These are phyloP conservation scores for Ophiostoma sp. DNA, from an alignment of 2,329 filamentous ascomycete species.

Conservation along the genomic window DNA sequence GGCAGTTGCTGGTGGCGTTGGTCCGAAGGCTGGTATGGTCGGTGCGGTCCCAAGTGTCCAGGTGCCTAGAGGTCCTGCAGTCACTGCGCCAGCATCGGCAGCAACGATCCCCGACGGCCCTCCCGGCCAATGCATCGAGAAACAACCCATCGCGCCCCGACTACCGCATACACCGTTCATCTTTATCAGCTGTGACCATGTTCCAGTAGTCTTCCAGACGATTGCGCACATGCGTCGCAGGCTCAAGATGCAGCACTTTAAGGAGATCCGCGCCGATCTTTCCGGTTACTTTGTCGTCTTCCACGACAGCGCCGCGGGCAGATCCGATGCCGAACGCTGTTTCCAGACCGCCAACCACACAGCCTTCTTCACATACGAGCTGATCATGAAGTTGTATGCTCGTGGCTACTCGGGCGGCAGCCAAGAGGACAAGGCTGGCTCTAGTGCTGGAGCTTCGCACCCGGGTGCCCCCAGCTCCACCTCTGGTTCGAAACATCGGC, in stretches of 20 bases:
- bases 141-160: slow-evolving; percentile 64
- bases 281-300: slow-evolving; percentile 94
- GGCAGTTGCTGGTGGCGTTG: not conserved
- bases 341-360: slow-evolving; percentile 76
- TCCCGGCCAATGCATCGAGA: slow-evolving; percentile 55
- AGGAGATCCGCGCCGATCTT: slow-evolving; percentile 78
- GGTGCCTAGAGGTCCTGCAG: slow-evolving; percentile 3
- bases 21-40: not conserved
- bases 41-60: slow-evolving; percentile 7
- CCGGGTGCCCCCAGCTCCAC: slow-evolving; percentile 22
- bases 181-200: slow-evolving; percentile 81
- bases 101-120: slow-evolving; percentile 49
- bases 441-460: not conserved
- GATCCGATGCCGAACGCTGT: slow-evolving; percentile 78
- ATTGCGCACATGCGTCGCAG: slow-evolving; percentile 88
- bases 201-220: slow-evolving; percentile 83
- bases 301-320: slow-evolving; percentile 71
- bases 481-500: slow-evolving; percentile 23
- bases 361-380: slow-evolving; percentile 84
- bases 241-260: slow-evolving; percentile 77
- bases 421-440: not conserved
- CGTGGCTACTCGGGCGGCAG: slow-evolving; percentile 32
- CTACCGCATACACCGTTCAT: slow-evolving; percentile 83
- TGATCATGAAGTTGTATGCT: slow-evolving; percentile 81
- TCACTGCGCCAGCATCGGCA: slow-evolving; percentile 21